A percentile compares a stretch with the other conserved stretches of the same genome.
These are phyloP conservation scores for Gossypium raimondii DNA, from an alignment of 345 rosid genomes.

Conservation along the genomic window DNA sequence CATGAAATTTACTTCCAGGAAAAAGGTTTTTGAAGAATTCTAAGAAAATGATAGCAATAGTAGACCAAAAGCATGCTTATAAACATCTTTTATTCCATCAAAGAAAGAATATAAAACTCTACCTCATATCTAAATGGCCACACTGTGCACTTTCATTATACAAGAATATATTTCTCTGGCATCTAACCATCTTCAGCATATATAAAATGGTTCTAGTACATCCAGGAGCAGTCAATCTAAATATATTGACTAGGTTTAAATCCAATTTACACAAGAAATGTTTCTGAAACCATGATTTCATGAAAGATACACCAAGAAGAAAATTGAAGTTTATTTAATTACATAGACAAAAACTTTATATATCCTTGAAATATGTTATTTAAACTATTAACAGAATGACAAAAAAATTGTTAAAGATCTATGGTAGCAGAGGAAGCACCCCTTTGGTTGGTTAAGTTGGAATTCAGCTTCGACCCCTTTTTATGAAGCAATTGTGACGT, in stretches of 20 bases:
- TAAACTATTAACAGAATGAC: neutral
- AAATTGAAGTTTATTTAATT: neutral
- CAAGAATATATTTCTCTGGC: neutral
- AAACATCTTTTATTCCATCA: constrained; percentile 7
- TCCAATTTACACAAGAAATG: neutral
- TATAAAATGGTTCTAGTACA: constrained; percentile 9
- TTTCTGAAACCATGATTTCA: neutral
- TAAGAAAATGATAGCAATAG: constrained; percentile 7
- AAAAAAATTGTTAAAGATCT: neutral
- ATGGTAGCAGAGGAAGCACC: neutral
- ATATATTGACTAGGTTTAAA: neutral
- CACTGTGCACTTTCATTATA: neutral
- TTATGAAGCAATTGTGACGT: neutral
- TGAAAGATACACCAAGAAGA: neutral
- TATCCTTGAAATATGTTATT: neutral
- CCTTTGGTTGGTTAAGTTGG: neutral
- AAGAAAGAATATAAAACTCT: neutral
- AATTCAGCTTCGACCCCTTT: neutral
- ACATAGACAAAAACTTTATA: neutral
- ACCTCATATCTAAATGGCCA: neutral
- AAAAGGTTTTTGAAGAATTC: neutral
- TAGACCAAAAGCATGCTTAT: neutral
- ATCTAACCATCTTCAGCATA: neutral
- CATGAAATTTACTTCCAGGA: neutral
- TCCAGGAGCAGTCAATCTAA: neutral